Percentiles rank a stretch among this genome's conserved stretches.
phyloP scores from a whole-genome alignment of 164 flowering plant species.

The Vitis cinerea region DNA sequence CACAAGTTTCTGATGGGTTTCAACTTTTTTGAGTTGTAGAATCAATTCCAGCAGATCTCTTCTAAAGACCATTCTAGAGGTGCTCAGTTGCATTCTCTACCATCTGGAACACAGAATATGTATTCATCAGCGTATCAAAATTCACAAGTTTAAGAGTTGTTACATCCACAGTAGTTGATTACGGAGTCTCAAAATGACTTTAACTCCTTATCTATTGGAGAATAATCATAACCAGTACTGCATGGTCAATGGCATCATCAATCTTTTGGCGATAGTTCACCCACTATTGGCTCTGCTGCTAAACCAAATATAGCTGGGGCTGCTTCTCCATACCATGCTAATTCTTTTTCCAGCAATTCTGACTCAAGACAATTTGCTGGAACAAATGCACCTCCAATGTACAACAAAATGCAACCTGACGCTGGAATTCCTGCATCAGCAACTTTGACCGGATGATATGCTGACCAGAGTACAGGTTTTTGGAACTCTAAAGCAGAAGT shows the following conservation, averaged over 20 bases:
- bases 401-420: constrained; percentile 37
- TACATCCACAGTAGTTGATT: no score
- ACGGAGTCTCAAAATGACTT: no score
- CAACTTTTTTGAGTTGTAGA: no score
- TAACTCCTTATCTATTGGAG: no score
- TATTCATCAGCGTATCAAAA: no score
- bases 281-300: constrained; percentile 9
- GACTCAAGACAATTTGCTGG: constrained; percentile 36
- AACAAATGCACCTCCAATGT: constrained; percentile 19
- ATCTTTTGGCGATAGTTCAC: constrained; percentile 23
- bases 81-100: no score
- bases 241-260: constrained; percentile 13
- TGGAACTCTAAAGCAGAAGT: constrained; percentile 27
- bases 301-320: constrained; percentile 27
- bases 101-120: no score
- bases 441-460: constrained; percentile 20
- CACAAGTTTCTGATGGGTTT: no score
- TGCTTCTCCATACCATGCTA: constrained; percentile 33
- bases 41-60: no score
- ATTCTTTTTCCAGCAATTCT: constrained; percentile 29
- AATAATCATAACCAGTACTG: no score
- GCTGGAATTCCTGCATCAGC: constrained; percentile 25
- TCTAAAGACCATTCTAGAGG: no score
- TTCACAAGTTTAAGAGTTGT: no score
- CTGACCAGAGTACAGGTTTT: constrained; percentile 29